These are phyloP conservation scores for Serendipita sp. DNA, from an alignment of 768 basidiomycete species.

Conservation along the genomic window DNA sequence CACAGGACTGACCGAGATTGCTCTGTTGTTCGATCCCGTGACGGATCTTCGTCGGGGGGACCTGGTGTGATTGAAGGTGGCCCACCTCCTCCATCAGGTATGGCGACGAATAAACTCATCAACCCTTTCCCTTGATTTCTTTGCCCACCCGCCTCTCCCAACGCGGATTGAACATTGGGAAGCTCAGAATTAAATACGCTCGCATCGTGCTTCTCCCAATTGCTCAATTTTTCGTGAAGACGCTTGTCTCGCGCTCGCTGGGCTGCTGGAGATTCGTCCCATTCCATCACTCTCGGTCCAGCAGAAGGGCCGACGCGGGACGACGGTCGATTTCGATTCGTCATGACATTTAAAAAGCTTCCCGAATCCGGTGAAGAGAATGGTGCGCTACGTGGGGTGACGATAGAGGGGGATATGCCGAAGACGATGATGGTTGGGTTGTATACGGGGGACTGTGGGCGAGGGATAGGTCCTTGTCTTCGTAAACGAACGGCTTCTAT, in stretches of 20 bases:
- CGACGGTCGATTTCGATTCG: constrained; percentile 23
- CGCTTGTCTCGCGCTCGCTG: constrained; percentile 55
- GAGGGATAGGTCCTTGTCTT: constrained; percentile 44
- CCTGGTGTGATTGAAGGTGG: not conserved
- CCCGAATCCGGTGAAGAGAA: constrained; percentile 16
- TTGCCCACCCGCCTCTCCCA: not conserved
- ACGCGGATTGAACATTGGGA: constrained; percentile 29
- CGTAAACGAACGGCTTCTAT: constrained; percentile 62
- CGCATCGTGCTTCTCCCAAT: constrained; percentile 54
- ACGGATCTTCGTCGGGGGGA: not conserved
- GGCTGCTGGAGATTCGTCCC: constrained; percentile 49
- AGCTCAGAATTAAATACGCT: constrained; percentile 41
- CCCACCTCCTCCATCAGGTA: not conserved
- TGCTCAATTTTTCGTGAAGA: constrained; percentile 48
- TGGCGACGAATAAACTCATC: constrained; percentile 4
- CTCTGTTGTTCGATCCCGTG: not conserved
- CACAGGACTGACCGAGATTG: not conserved
- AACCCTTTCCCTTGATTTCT: not conserved
- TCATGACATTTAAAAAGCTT: constrained; percentile 22
- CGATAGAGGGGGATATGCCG: constrained; percentile 68
- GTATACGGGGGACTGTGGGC: constrained; percentile 39
- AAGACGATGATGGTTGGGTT: constrained; percentile 74
- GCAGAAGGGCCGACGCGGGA: constrained; percentile 3
- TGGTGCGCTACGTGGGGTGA: constrained; percentile 24
- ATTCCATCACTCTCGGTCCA: constrained; percentile 23